Percentiles rank a stretch among this genome's conserved stretches.
Evolutionary conservation across 306 rosid genomes (phyloP).

Genomic region (Trifolium pratense): DNA sequence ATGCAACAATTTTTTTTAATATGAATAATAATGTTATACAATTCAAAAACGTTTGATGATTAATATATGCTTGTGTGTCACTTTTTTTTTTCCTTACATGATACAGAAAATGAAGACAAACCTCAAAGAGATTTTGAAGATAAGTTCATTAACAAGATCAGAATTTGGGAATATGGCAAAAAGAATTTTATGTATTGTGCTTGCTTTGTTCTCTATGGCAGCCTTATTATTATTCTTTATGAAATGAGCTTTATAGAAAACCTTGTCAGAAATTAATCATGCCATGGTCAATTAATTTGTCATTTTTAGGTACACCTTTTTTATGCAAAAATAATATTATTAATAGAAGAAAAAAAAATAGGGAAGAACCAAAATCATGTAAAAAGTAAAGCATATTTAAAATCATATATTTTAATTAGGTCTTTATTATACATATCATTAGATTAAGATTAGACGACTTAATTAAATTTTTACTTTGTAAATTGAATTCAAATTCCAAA

Average conservation of each 20-base stretch:
- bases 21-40: background rate
- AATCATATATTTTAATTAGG: too few species aligned
- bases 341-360: background rate
- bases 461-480: background rate
- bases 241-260: slow-evolving; percentile 33
- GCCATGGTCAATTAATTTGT: background rate
- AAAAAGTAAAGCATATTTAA: background rate
- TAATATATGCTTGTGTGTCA: background rate
- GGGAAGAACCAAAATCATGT: too few species aligned
- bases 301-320: background rate
- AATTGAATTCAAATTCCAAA: too few species aligned
- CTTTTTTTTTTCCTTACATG: background rate
- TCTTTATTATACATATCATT: too few species aligned
- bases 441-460: background rate
- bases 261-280: background rate
- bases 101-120: slow-evolving; percentile 51
- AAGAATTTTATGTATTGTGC: slow-evolving; percentile 7
- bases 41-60: background rate
- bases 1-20: slow-evolving; percentile 4
- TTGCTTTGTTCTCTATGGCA: slow-evolving; percentile 35
- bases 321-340: background rate
- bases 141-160: slow-evolving; percentile 14
- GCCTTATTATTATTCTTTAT: slow-evolving; percentile 43
- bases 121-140: slow-evolving; percentile 25
- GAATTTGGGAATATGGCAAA: slow-evolving; percentile 39